Evolutionary conservation across 2,329 filamentous ascomycete genomes (phyloP), one percentile per base, ranked within the genome.

Genomic region (Talaromyces atroroseus): DNA sequence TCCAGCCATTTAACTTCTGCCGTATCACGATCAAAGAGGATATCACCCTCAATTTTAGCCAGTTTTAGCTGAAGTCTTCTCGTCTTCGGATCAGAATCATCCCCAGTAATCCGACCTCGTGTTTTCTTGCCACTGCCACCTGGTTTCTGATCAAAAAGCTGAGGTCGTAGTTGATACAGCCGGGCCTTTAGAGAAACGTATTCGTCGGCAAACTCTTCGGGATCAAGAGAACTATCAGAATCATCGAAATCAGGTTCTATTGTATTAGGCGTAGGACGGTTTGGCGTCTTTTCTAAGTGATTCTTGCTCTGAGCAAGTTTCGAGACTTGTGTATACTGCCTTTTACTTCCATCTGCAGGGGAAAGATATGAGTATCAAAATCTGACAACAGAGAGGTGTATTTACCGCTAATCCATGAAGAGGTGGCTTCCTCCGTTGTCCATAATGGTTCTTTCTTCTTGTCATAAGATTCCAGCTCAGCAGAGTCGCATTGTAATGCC

Each of bases 161-260:
- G 76, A 20, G 83, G 79, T 60, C 86, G 80, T 16, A 86, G 70
- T 47, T 79, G 78, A 70, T 85, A 88, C n/a, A 87, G 76, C 61
- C 78, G 86, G 53, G 81, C 76, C 71, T 90, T 92, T 18, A 89
- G 82, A 16, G 86, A 83, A 20, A 99, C 65, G 71, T 92, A 97
- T 58, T 84, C 82, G 1, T 89, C 85, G 24, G 92, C 77, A 56
- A 92, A 76, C 42, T 87, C 82, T 60, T 92, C 87, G 1, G 88
- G 87, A 61, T 91, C 87, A 63, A 90, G 82, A 59, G 89, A 86
- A 64, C 82, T 84, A 66, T 88, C 83, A 58, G 70, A 73, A 45
- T 72, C 70, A 58, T 73, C 71, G n/a, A 66, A 63, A 45, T 64
- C 52, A 47, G 62, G 61, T 36, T 62, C 60, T 0, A 59, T 59